Conservation (phyloP, 352 stramenopile genomes). For the Phytophthora aleatoria region DNA sequence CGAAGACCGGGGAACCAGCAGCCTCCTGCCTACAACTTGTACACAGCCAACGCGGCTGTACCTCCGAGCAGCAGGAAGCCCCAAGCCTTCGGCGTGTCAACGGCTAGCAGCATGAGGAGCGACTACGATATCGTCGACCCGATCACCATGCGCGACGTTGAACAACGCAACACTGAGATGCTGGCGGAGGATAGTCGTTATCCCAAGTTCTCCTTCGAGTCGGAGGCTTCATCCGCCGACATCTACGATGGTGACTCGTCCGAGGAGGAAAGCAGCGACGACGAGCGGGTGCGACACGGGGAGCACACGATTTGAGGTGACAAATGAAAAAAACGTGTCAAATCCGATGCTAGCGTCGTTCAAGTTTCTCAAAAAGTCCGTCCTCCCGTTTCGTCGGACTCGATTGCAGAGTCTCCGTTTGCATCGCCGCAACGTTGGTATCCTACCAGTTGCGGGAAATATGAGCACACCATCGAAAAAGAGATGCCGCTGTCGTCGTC, state of each 20-base stretch:
- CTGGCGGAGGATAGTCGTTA: conserved; percentile 63
- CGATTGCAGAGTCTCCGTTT: conserved; percentile 27
- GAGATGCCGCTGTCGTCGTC: conserved; percentile 5
- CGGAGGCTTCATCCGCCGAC: conserved; percentile 35
- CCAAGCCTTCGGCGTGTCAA: conserved; percentile 29
- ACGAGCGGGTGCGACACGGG: conserved; percentile 19
- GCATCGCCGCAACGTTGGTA: conserved; percentile 20
- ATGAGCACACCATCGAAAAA: conserved; percentile 31
- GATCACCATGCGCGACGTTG: conserved; percentile 53
- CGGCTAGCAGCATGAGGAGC: conserved; percentile 48
- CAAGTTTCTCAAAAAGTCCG: conserved; percentile 17
- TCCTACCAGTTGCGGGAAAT: conserved; percentile 14
- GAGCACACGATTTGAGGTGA: conserved; percentile 42
- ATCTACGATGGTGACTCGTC: conserved; percentile 39
- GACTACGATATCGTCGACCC: conserved; percentile 83
- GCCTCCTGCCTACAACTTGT: conserved; percentile 12
- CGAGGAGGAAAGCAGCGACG: conserved; percentile 33
- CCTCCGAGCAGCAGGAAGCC: conserved; percentile 11
- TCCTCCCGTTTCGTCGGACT: conserved; percentile 9
- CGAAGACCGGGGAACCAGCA: conserved; percentile 5
- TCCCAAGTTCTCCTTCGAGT: conserved; percentile 69
- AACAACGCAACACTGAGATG: conserved; percentile 73
- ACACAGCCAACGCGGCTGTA: background rate
- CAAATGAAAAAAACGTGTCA: conserved; percentile 22
- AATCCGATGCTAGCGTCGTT: conserved; percentile 29